phyloP scores from a whole-genome alignment of 805 yeast species.

The Starmerella kuoi region DNA sequence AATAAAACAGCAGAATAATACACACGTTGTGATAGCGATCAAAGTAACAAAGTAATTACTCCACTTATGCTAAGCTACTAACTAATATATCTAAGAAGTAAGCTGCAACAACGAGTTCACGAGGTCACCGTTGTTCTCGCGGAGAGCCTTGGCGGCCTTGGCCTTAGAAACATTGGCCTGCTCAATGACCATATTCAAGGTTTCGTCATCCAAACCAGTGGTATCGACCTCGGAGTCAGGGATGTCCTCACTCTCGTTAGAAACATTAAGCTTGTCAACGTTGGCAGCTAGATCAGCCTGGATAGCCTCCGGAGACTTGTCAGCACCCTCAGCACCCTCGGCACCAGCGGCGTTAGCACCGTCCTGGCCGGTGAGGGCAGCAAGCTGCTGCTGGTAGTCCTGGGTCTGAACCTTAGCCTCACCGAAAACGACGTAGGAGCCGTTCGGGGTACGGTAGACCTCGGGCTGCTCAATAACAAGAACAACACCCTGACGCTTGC shows the following conservation, averaged over 20 bases:
- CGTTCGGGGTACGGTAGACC: constrained; percentile 85
- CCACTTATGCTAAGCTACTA: too few species aligned
- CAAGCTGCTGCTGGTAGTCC: constrained; percentile 75
- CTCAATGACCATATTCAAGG: constrained; percentile 74
- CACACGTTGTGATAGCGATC: too few species aligned
- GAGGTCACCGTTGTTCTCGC: constrained; percentile 80
- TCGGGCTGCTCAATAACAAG: constrained; percentile 89
- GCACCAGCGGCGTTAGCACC: constrained; percentile 33
- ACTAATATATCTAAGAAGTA: constrained; percentile 29
- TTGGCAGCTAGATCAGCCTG: constrained; percentile 28
- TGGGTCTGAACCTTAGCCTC: constrained; percentile 77
- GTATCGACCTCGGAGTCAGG: constrained; percentile 73
- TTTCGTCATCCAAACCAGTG: constrained; percentile 69
- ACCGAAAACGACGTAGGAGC: constrained; percentile 93
- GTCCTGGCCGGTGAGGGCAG: constrained; percentile 32
- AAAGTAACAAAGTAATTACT: too few species aligned
- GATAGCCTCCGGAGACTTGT: constrained; percentile 25
- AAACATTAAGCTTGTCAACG: constrained; percentile 23
- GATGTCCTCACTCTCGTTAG: constrained; percentile 37
- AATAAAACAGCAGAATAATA: too few species aligned
- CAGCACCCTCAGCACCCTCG: constrained; percentile 29
- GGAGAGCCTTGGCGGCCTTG: constrained; percentile 85
- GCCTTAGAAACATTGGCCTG: constrained; percentile 83
- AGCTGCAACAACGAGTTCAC: constrained; percentile 83
- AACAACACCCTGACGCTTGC: constrained; percentile 81